Evolutionary conservation across 371 early-diverging fungal genomes (phyloP), one percentile per base, ranked within the genome.

Genomic region (Haplosporangium sp.): DNA sequence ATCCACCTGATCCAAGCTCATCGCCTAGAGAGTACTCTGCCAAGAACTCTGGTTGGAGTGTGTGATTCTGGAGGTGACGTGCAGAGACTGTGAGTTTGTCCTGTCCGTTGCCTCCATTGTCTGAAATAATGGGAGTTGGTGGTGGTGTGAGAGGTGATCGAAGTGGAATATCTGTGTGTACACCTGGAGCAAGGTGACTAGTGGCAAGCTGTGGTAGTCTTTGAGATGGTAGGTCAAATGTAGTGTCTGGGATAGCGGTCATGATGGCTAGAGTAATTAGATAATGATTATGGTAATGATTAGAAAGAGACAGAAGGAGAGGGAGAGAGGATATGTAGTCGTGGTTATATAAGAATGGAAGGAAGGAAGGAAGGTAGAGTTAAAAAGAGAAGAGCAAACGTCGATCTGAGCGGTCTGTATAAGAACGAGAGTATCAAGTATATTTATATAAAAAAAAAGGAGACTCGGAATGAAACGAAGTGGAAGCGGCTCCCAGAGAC

Each of bases 1-100:
- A 94, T 9, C 93, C 95, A 50, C 95, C 95, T 19, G 85, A 87
- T 15, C 94, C 94, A 20, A 95, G 90, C 74, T 92, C 92, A 63
- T 90, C 89, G 9, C 88, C 88, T 8, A 93, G 71, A 6, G 69
- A 65, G 67, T 92, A 93, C 60, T 88, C 84, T 13, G 76, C 58
- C 17, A 79, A 34, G 63, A 93, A 91, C 37, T 79, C 72, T 15
- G 87, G 85, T 11, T 84, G 85, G 17, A 91, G 74, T 15, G 69
- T 20, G 59, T 87, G 84, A 39, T 82, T 70, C 7, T 82, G 85
- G 7, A 90, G 76, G 5, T 84, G 67, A 34, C 82, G 85, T 40
- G 88, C 88, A 17, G 90, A 81, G 69, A 81, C 72, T 5, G 82
- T 81, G 50, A 71, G 52, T 48, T 69, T 72, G 50, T 42, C 42